A percentile compares a stretch with the other conserved stretches of the same genome.
Conservation (phyloP, 768 basidiomycete genomes). For the Kwoniella dejecticola region DNA sequence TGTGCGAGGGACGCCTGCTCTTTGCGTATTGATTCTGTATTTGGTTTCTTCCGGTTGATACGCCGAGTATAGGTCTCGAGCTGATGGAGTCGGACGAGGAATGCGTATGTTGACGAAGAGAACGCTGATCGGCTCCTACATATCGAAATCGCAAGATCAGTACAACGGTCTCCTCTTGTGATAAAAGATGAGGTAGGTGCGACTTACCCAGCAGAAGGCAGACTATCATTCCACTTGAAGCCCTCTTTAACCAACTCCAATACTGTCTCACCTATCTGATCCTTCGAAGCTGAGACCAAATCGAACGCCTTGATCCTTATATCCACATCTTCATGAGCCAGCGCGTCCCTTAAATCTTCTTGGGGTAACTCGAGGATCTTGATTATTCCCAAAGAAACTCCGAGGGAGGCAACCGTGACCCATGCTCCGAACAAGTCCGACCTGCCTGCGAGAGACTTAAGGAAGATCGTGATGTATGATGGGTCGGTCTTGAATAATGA, state of each 20-base stretch:
- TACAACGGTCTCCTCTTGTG: too few relatives aligned
- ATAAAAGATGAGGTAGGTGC: too few relatives aligned
- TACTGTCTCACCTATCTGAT: conserved; percentile 7
- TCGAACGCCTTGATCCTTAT: conserved; percentile 40
- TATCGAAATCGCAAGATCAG: not conserved
- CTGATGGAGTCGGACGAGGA: conserved; percentile 27
- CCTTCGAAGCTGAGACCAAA: conserved; percentile 31
- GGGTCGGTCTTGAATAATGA: conserved; percentile 32
- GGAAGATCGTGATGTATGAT: conserved; percentile 1
- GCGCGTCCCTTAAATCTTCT: conserved; percentile 24
- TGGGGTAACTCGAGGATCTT: conserved; percentile 26
- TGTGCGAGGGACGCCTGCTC: not conserved
- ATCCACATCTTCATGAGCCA: conserved; percentile 32
- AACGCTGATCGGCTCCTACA: conserved; percentile 35
- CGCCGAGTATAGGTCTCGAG: conserved; percentile 9
- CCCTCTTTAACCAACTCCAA: conserved; percentile 32
- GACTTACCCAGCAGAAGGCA: conserved; percentile 39
- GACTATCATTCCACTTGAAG: conserved; percentile 23
- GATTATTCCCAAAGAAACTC: conserved; percentile 26
- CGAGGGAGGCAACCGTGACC: conserved; percentile 41
- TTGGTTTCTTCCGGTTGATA: conserved; percentile 6
- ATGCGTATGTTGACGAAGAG: conserved; percentile 32
- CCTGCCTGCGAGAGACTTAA: conserved; percentile 8
- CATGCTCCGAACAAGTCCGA: conserved; percentile 31
- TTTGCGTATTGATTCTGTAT: not conserved